These are phyloP conservation scores for Paraphoma sp. DNA, from an alignment of 2,329 filamentous ascomycete species.

Conservation along the genomic window DNA sequence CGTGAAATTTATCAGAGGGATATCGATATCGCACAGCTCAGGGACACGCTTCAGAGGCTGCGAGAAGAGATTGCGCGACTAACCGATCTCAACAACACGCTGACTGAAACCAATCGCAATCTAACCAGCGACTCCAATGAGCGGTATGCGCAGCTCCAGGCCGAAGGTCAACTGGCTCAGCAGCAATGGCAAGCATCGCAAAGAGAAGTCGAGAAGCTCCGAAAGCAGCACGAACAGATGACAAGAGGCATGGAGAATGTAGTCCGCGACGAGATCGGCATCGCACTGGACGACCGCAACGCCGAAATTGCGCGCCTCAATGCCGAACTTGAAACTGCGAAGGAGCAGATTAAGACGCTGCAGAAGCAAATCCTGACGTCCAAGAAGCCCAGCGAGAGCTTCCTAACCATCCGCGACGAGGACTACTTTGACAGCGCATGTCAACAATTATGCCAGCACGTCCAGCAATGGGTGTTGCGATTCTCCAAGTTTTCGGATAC, in stretches of 20 bases:
- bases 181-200: conserved; percentile 65
- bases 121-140: conserved; percentile 78
- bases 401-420: conserved; percentile 82
- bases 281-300: conserved; percentile 80
- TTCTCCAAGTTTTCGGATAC: conserved; percentile 98
- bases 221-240: conserved; percentile 67
- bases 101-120: conserved; percentile 78
- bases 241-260: conserved; percentile 68
- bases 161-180: conserved; percentile 64
- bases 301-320: conserved; percentile 80
- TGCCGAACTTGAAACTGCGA: conserved; percentile 76
- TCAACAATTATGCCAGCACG: conserved; percentile 92
- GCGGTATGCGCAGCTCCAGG: conserved; percentile 71
- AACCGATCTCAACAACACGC: conserved; percentile 80
- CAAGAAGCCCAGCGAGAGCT: conserved; percentile 69
- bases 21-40: conserved; percentile 82
- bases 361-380: conserved; percentile 66
- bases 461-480: conserved; percentile 96
- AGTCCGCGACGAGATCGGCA: conserved; percentile 66
- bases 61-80: conserved; percentile 83
- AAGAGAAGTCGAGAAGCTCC: conserved; percentile 73
- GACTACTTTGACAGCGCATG: conserved; percentile 96
- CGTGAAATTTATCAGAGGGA: conserved; percentile 81
- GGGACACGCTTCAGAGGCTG: conserved; percentile 77
- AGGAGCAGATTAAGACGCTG: conserved; percentile 65